Evolutionary conservation across 176 grass and related monocot genomes (phyloP).

Genomic region (Oropetium thomaeum): DNA sequence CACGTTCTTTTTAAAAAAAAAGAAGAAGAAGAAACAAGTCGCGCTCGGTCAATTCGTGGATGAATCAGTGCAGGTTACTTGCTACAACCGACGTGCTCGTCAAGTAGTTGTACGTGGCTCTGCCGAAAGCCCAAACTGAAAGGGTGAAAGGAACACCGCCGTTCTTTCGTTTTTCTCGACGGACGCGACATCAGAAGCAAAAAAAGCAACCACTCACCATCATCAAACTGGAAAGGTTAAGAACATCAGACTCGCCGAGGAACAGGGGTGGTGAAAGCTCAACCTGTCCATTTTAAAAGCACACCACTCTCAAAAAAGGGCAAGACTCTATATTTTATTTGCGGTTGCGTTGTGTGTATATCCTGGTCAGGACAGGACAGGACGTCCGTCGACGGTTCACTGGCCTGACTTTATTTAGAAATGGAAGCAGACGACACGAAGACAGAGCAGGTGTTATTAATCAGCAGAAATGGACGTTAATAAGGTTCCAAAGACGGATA

Average conservation of each 20-base stretch:
- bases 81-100: too few relatives aligned
- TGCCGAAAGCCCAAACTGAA: too few relatives aligned
- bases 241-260: not conserved
- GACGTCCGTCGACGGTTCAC: not conserved
- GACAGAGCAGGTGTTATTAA: not conserved
- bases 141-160: too few relatives aligned
- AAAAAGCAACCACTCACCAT: too few relatives aligned
- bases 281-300: slow-evolving; percentile 15
- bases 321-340: not conserved
- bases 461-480: not conserved
- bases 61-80: not conserved
- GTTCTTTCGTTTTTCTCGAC: too few relatives aligned
- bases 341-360: too few relatives aligned
- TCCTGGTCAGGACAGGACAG: not conserved
- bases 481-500: slow-evolving; percentile 4
- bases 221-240: not conserved
- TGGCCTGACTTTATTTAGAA: not conserved
- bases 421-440: not conserved
- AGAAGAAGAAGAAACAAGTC: too few relatives aligned
- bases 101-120: too few relatives aligned
- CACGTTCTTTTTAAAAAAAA: too few relatives aligned
- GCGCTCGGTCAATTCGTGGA: not conserved
- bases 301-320: not conserved
- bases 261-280: not conserved
- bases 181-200: too few relatives aligned